Evolutionary conservation across 2,329 filamentous ascomycete genomes (phyloP), one percentile per base, ranked within the genome.

Genomic region (Dactylellina leptospora): DNA sequence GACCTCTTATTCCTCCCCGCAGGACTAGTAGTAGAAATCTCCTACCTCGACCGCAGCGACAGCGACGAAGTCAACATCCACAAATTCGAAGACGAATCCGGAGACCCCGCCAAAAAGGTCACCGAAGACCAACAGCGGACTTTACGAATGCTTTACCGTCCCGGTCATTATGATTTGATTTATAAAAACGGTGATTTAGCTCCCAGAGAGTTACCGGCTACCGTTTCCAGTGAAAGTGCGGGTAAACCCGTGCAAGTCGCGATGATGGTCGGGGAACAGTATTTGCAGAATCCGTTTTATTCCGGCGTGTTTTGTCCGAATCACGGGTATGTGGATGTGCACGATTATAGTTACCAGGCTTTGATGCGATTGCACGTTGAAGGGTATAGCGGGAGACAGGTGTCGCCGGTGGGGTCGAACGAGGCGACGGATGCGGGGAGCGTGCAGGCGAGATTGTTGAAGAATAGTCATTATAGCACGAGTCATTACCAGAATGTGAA

Each of bases 141-240:
- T 0, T 77, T 84, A 0, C 82, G 85, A 74, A 80, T 89, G n/a
- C 82, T 89, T 22, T 89, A 89, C 77, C 82, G 87, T 77, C 87
- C 87, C 42, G 92, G 91, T 71, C 95, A 97, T 80, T 99, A 97
- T 80, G 95, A 97, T 80, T 88, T 99, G 73, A 84, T 97, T 30
- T 99, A 99, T 82, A 88, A 87, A 78, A 82, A 84, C 25, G 84
- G 85, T 74, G 83, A 85, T 75, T 76, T 85, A 13, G 70, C 73
- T 78, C 71, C 73, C 61, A 77, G 68, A 1, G 73, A 73, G 5
- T 51, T 68, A 45, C 66, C 74, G 47, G 70, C 78, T 16, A 54
- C 45, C 74, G 63, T 70, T 77, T 77, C 53, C 74, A 42, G 10
- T 11, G 30, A n/a, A 11, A 48, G 33, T 40, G 45, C 33, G 8